Conservation (phyloP, 768 basidiomycete species). For the Mycena rebaudengoi region DNA sequence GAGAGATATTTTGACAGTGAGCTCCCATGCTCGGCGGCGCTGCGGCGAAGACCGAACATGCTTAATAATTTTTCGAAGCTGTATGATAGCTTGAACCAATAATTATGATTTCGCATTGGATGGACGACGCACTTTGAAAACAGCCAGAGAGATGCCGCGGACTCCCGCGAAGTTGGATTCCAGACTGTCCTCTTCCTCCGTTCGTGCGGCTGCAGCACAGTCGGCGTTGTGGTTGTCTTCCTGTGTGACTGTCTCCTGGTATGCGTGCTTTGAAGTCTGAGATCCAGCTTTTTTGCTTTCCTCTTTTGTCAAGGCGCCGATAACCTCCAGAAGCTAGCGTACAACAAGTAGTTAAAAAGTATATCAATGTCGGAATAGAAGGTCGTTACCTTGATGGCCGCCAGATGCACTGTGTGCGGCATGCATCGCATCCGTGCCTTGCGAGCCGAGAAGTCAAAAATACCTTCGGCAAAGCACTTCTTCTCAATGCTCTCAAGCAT, state of each 20-base stretch:
- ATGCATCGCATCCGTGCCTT: constrained; percentile 42
- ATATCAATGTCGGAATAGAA: background rate
- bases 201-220: background rate
- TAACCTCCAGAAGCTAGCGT: background rate
- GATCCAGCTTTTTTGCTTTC: background rate
- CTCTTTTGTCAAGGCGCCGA: background rate
- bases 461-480: constrained; percentile 18
- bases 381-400: constrained; percentile 44
- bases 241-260: background rate
- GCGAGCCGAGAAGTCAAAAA: constrained; percentile 34
- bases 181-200: background rate
- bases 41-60: constrained; percentile 24
- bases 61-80: constrained; percentile 20
- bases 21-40: constrained; percentile 20
- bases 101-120: background rate
- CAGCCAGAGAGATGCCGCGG: background rate
- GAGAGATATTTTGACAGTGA: constrained; percentile 5
- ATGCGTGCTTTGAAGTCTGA: background rate
- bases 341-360: background rate
- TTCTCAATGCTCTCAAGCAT: constrained; percentile 32
- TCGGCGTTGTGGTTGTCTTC: background rate
- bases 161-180: background rate
- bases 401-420: constrained; percentile 50
- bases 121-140: background rate
- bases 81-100: background rate